Base-by-base conservation (phyloP, 768 basidiomycete species). In the Suillus sp. region DNA sequence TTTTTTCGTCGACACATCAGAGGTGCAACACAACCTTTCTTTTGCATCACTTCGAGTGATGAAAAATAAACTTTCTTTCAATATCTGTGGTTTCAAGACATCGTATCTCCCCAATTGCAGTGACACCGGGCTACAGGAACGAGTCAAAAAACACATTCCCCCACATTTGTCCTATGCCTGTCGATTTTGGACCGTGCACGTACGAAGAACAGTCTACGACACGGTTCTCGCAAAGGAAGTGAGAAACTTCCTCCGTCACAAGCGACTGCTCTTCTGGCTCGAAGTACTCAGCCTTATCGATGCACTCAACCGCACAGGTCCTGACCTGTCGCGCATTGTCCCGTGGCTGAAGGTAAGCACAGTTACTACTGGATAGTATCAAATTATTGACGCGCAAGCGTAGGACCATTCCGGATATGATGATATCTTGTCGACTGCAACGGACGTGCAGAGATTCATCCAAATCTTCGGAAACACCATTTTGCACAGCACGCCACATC, bases 71-170 rank as follows among this genome's bases (percentile, higher is more conserved):
- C 70, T 79, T 14, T 61, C 62, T 53, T 79, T 80, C 69, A 77
- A 79, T 60, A 77, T 80, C 25, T 76, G 73, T 64, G 40, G 72
- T 7, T 59, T 80, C 10, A 64, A 69, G 34, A 72, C 69, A 11
- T 78, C 78, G 1, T 71, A 73, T 58, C 34, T 69, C 11, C 65
- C 37, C 11, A 77, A 80, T 63, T 55, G 42, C 30, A 69, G 77
- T 16, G 60, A 77, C 18, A 30, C 14, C 6, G 53, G 38, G 37
- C 42, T 53, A 45, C 25, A 14, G 16, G 59, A 37, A 32, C 59
- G 62, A 20, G 18, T 63, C 6, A 4, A 53, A 18, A 40, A 22
- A 27, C 35, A 25, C 25, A 66, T 66, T 13, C 34, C 67, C 8
- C 37, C 16, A 1, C 37, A 59, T 37, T 48, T 67, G 5, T 61